Evolutionary conservation across 1,284 basidiomycete genomes (phyloP).

Genomic region (Golubevia pallescens): DNA sequence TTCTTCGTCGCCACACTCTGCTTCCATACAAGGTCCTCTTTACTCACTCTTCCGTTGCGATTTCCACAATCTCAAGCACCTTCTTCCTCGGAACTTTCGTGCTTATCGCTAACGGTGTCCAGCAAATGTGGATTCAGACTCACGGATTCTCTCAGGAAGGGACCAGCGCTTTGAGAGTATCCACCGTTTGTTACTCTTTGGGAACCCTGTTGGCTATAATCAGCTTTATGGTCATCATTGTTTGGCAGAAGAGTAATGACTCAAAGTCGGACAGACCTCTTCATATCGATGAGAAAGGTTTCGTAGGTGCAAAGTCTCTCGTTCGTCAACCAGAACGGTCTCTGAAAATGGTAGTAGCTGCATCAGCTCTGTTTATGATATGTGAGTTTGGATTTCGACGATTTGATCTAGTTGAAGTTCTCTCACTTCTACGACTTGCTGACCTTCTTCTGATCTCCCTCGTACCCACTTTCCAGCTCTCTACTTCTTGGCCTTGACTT

Average conservation of each 20-base stretch:
- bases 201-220: conserved; percentile 13
- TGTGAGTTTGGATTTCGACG: background rate
- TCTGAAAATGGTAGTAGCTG: conserved; percentile 15
- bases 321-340: conserved; percentile 20
- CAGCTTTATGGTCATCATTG: conserved; percentile 10
- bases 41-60: conserved; percentile 16
- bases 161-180: background rate
- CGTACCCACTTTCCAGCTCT: conserved; percentile 12
- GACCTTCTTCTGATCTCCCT: background rate
- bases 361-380: conserved; percentile 20
- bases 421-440: background rate
- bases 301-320: conserved; percentile 30
- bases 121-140: background rate
- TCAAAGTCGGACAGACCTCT: conserved; percentile 13
- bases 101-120: conserved; percentile 12
- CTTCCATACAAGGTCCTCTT: conserved; percentile 19
- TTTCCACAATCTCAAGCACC: conserved; percentile 11
- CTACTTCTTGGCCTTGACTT: conserved; percentile 26
- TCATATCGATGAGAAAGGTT: conserved; percentile 38
- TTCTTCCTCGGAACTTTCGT: conserved; percentile 20
- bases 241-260: background rate
- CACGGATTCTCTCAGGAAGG: conserved; percentile 1
- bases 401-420: too few relatives aligned
- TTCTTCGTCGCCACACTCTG: conserved; percentile 13
- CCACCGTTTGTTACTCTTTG: conserved; percentile 16